Base-by-base conservation (phyloP, 2,329 filamentous ascomycete species). In the Alternaria panax region DNA sequence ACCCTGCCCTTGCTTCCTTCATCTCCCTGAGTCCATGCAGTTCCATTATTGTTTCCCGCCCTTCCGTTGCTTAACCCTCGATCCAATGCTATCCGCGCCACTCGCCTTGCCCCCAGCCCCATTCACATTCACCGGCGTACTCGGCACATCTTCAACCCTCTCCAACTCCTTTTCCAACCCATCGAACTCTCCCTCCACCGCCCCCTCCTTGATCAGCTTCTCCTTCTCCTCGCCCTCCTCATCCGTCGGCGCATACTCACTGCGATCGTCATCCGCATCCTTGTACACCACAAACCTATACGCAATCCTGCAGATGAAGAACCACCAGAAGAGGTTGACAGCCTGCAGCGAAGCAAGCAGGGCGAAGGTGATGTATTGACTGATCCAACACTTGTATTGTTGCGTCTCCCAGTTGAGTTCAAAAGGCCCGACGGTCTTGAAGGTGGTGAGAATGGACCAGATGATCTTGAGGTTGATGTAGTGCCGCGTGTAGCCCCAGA, bases 401-500 rank as follows among this genome's bases (percentile, higher is more conserved):
- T 88, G 82, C 0, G 86, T 86, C 53, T 85, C 88, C 91, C 91
- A 94, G 81, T 93, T 86, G 62, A 94, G 82, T 72, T 88, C 87
- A 75, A 87, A 93, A 41, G 90, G 89, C 1, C 91, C 91, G 57
- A 93, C 82, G 41, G 88, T 92, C 69, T 85, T 82, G 80, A 92
- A 93, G 73, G 92, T 87, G 69, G 88, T 91, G 71, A 93, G 86
- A 61, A 93, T 85, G 34, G 90, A 91, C 78, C 83, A 88, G 72
- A 95, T 84, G 78, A 95, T 92, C 72, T 84, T 84, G 51, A 94
- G 84, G 81, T 94, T 94, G 75, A 93, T 83, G 80, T 88, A 92
- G 80, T 98, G 93, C 55, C 93, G 92, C 64, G 94, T 83, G 82
- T 98, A 97, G 73, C 92, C 88, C 93, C 93, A 98, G 61, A 90